These are phyloP conservation scores for Amborella trichopoda DNA, from an alignment of 164 flowering plant genomes.

Conservation along the genomic window DNA sequence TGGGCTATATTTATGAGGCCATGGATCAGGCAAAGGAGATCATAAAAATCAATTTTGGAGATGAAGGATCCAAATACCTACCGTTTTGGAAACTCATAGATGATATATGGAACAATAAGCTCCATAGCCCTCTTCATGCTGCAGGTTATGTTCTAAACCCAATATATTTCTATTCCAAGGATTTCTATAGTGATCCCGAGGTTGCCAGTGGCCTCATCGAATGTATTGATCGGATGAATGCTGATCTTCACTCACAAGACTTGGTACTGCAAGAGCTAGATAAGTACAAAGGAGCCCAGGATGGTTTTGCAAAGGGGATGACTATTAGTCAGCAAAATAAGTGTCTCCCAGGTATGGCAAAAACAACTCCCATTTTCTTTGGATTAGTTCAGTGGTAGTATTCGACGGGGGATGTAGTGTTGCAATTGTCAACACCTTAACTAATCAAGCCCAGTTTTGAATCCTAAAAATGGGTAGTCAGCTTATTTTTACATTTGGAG, in stretches of 20 bases:
- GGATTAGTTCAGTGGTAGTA: too few species aligned
- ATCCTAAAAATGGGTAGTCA: too few species aligned
- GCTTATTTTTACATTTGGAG: too few species aligned
- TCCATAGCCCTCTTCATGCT: constrained; percentile 59
- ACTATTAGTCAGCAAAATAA: constrained; percentile 15
- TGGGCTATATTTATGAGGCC: constrained; percentile 56
- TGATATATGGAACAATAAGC: constrained; percentile 44
- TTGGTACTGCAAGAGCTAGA: constrained; percentile 27
- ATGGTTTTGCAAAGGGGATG: constrained; percentile 23
- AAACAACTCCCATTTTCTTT: too few species aligned
- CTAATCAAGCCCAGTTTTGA: too few species aligned
- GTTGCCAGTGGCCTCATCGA: constrained; percentile 36
- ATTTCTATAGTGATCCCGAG: constrained; percentile 39
- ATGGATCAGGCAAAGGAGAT: constrained; percentile 63
- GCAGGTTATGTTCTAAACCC: constrained; percentile 67
- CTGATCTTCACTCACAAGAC: constrained; percentile 19
- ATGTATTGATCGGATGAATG: constrained; percentile 30
- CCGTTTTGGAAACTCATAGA: constrained; percentile 49
- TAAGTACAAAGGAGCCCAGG: constrained; percentile 22
- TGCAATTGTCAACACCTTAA: too few species aligned
- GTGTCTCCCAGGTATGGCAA: constrained; percentile 37
- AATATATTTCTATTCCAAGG: constrained; percentile 26
- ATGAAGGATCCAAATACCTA: constrained; percentile 18
- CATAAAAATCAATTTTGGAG: constrained; percentile 23
- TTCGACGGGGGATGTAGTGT: too few species aligned